Percentiles rank a stretch among this genome's conserved stretches.
phyloP scores from a whole-genome alignment of 371 early-diverging fungal species.

The Mortierella sp. region DNA sequence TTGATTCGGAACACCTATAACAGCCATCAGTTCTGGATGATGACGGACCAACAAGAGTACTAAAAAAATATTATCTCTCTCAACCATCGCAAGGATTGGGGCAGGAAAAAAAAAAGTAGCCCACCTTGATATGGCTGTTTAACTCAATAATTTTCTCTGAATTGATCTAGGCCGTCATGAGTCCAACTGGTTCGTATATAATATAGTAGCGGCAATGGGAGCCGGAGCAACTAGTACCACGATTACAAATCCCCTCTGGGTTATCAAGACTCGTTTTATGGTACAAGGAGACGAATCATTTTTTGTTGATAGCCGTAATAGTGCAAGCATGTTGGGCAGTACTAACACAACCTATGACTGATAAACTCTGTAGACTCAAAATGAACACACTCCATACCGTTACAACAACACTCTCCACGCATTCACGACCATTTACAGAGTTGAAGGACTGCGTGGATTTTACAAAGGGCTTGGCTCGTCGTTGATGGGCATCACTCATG shows the following conservation, averaged over 20 bases:
- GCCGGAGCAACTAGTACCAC: conserved; percentile 88
- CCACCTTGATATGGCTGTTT: not conserved
- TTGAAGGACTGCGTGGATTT: conserved; percentile 84
- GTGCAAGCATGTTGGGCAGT: not conserved
- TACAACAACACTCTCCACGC: conserved; percentile 83
- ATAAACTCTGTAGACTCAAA: conserved; percentile 71
- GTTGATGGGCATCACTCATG: conserved; percentile 93
- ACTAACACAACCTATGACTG: not conserved
- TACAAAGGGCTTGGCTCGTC: conserved; percentile 93
- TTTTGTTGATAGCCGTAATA: not conserved
- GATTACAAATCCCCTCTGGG: conserved; percentile 94
- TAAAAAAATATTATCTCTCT: not conserved
- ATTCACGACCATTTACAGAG: conserved; percentile 72
- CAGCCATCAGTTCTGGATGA: not conserved
- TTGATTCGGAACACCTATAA: not conserved
- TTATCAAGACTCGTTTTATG: conserved; percentile 93
- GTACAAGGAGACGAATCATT: conserved; percentile 49
- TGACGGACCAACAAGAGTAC: not conserved
- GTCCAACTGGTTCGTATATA: conserved; percentile 76
- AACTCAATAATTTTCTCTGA: not conserved
- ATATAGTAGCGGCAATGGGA: conserved; percentile 87
- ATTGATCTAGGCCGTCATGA: conserved; percentile 56
- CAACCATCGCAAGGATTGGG: not conserved
- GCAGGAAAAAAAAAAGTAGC: not conserved
- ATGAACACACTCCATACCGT: conserved; percentile 72